phyloP scores from a whole-genome alignment of 2,329 filamentous ascomycete species.

The Neofusicoccum cordaticola region DNA sequence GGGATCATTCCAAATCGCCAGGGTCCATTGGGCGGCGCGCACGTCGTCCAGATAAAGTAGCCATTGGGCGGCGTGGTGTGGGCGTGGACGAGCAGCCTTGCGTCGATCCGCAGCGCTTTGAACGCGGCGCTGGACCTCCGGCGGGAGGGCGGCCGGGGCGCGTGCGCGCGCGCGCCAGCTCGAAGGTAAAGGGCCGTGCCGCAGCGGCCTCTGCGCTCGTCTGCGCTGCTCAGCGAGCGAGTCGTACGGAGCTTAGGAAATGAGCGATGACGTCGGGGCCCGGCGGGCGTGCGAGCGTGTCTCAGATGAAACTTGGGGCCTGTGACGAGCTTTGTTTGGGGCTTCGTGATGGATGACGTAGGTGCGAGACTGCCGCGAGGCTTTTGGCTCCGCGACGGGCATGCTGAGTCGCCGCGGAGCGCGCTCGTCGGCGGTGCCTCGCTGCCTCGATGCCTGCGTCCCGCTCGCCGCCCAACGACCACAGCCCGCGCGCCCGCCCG shows the following conservation, averaged over 20 bases:
- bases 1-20: not conserved
- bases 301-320: constrained; percentile 9
- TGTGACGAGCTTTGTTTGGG: not conserved
- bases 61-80: not conserved
- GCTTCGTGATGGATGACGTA: constrained; percentile 9
- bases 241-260: constrained; percentile 8
- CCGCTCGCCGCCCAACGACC: not conserved
- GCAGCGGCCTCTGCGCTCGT: not conserved
- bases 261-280: constrained; percentile 6
- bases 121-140: not conserved
- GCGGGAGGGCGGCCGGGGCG: not conserved
- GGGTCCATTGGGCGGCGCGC: not conserved
- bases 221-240: not conserved
- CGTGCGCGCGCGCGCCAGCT: too few species aligned
- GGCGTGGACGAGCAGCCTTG: not conserved
- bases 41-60: not conserved
- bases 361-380: not conserved
- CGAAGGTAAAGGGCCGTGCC: not conserved
- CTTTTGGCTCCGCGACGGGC: not conserved
- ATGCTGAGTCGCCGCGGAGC: not conserved
- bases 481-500: not conserved
- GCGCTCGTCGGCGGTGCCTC: not conserved
- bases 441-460: not conserved
- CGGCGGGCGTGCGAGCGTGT: not conserved
- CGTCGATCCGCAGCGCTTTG: not conserved